A percentile compares a stretch with the other conserved stretches of the same genome.
Conservation (phyloP, 495 filamentous ascomycete species). For the Neohortaea acidophila region DNA sequence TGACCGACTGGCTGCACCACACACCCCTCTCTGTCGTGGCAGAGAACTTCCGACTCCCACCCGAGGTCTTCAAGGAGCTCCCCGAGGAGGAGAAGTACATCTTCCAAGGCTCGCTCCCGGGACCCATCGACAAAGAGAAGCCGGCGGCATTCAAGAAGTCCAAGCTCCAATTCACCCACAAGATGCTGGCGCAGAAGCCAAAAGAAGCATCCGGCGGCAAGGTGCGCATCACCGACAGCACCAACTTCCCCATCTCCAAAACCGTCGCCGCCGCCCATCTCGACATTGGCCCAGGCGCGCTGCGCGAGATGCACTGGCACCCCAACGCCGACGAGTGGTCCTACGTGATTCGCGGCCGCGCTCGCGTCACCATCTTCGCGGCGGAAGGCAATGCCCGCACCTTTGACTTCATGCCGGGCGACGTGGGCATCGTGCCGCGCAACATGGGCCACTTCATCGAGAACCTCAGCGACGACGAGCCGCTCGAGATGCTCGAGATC, state of each 20-base stretch:
- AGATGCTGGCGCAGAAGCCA: constrained; percentile 44
- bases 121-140: constrained; percentile 33
- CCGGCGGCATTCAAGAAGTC: constrained; percentile 40
- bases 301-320: constrained; percentile 75
- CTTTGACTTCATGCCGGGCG: constrained; percentile 62
- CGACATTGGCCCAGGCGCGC: constrained; percentile 48
- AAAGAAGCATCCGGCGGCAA: constrained; percentile 38
- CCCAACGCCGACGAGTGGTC: constrained; percentile 60
- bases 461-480: constrained; percentile 52
- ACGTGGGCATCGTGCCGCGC: constrained; percentile 54
- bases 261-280: constrained; percentile 50
- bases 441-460: constrained; percentile 52
- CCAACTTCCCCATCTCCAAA: constrained; percentile 48
- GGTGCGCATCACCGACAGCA: constrained; percentile 50
- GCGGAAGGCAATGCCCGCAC: constrained; percentile 44
- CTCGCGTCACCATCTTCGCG: constrained; percentile 49
- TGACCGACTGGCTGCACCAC: constrained; percentile 54
- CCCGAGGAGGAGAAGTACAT: constrained; percentile 51
- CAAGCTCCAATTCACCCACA: constrained; percentile 44
- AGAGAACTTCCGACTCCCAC: constrained; percentile 48
- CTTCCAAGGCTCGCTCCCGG: constrained; percentile 42
- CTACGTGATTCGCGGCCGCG: constrained; percentile 55
- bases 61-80: constrained; percentile 43
- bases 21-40: constrained; percentile 47
- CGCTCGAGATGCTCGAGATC: constrained; percentile 52